These are phyloP conservation scores for Exophiala calicioides DNA, from an alignment of 2,329 filamentous ascomycete genomes.

Conservation along the genomic window DNA sequence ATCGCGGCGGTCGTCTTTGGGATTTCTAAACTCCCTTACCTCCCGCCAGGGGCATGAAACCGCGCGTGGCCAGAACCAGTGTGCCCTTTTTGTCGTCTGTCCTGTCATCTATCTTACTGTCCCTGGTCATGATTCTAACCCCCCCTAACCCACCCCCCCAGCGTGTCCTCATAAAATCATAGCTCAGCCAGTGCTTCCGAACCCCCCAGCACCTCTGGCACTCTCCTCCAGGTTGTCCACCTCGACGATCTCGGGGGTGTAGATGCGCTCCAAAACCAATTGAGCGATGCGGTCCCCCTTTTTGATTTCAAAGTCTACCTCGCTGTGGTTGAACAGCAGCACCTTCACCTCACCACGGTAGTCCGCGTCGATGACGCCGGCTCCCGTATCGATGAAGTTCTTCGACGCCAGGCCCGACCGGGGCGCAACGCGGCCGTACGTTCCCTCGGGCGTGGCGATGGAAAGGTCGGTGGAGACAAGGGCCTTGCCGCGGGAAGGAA, in stretches of 20 bases:
- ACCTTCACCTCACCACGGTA: constrained; percentile 95
- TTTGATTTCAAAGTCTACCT: constrained; percentile 76
- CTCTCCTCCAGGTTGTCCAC: constrained; percentile 87
- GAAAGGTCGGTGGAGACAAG: constrained; percentile 88
- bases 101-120: too few relatives aligned
- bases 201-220: constrained; percentile 84
- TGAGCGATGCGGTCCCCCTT: constrained; percentile 91
- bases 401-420: constrained; percentile 90
- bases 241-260: constrained; percentile 87
- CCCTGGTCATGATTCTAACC: too few relatives aligned
- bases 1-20: too few relatives aligned
- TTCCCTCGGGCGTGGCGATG: constrained; percentile 86
- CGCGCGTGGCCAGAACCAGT: too few relatives aligned
- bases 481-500: constrained; percentile 80
- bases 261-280: constrained; percentile 90
- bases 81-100: too few relatives aligned
- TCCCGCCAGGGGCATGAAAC: too few relatives aligned
- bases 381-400: constrained; percentile 93
- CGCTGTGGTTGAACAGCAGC: constrained; percentile 87
- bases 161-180: too few relatives aligned
- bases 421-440: constrained; percentile 85
- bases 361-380: constrained; percentile 96
- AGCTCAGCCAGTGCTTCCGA: constrained; percentile 78
- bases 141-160: too few relatives aligned
- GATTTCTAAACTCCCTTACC: too few relatives aligned